Conservation (phyloP, 225 moss, liverwort and hornwort species). For the Bryum argenteum region DNA sequence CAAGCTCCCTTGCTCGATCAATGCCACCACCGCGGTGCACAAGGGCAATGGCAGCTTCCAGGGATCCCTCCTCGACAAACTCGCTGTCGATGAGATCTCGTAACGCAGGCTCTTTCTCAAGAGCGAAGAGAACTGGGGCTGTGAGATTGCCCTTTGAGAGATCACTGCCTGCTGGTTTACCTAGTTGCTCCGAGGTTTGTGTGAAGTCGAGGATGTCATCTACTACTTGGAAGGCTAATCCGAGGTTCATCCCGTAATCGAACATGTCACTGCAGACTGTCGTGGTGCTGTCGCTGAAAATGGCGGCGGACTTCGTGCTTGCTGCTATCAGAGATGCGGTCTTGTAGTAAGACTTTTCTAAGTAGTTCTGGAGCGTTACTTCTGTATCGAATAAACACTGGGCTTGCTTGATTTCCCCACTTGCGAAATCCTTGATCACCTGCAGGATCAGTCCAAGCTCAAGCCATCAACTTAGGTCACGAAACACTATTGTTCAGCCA, state of each 20-base stretch:
- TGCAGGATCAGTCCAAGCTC: slow-evolving; percentile 32
- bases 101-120: slow-evolving; percentile 70
- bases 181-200: slow-evolving; percentile 88
- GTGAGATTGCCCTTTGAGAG: slow-evolving; percentile 90
- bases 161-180: slow-evolving; percentile 94
- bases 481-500: no score
- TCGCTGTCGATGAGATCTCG: slow-evolving; percentile 71
- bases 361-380: slow-evolving; percentile 71
- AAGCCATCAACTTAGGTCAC: no score
- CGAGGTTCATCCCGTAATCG: slow-evolving; percentile 80
- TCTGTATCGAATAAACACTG: slow-evolving; percentile 86
- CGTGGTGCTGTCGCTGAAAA: slow-evolving; percentile 73
- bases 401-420: slow-evolving; percentile 95
- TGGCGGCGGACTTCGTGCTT: slow-evolving; percentile 81
- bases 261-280: slow-evolving; percentile 73
- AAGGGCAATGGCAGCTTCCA: slow-evolving; percentile 72
- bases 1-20: slow-evolving; percentile 79
- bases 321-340: slow-evolving; percentile 93
- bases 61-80: slow-evolving; percentile 73
- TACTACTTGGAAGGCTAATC: slow-evolving; percentile 96
- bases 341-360: slow-evolving; percentile 96
- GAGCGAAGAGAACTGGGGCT: slow-evolving; percentile 82
- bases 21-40: slow-evolving; percentile 80
- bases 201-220: slow-evolving; percentile 98
- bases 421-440: slow-evolving; percentile 98